Evolutionary conservation across 192 early-diverging fungal species (phyloP).

Genomic region (Podila epigama): DNA sequence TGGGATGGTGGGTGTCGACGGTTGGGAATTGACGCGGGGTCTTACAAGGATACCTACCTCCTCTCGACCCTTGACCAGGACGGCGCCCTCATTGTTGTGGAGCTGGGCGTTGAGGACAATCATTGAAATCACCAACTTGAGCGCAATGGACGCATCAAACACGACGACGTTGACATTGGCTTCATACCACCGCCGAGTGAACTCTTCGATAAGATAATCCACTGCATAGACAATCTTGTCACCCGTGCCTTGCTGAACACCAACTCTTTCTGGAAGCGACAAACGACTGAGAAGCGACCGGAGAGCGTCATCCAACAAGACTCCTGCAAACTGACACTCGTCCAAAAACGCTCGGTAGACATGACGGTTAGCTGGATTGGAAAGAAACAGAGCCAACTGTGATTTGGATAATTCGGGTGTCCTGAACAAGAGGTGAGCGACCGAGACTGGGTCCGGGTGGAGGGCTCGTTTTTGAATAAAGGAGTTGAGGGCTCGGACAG

Average conservation of each 20-base stretch:
- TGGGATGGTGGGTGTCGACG: constrained; percentile 37
- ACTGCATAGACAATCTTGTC: constrained; percentile 34
- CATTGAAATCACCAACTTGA: constrained; percentile 70
- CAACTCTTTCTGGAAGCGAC: constrained; percentile 58
- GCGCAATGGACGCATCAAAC: constrained; percentile 60
- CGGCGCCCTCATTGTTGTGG: constrained; percentile 55
- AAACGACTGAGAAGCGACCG: constrained; percentile 63
- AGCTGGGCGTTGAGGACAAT: constrained; percentile 68
- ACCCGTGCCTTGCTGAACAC: neutral
- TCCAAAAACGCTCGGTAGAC: constrained; percentile 64
- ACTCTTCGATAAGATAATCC: constrained; percentile 63
- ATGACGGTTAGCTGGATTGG: constrained; percentile 60
- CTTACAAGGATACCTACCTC: constrained; percentile 39
- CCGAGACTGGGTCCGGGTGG: constrained; percentile 62
- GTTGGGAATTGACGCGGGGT: constrained; percentile 26
- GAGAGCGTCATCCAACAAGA: constrained; percentile 65
- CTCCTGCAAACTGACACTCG: constrained; percentile 60
- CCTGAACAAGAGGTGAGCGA: constrained; percentile 71
- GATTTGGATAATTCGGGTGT: constrained; percentile 66
- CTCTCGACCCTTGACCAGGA: constrained; percentile 28
- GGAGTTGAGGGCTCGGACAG: constrained; percentile 61
- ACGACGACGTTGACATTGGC: constrained; percentile 64
- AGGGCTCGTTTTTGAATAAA: constrained; percentile 65
- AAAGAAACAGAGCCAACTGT: constrained; percentile 65
- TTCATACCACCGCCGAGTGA: constrained; percentile 69